Base-by-base conservation (phyloP, 441 rosid genomes). In the Syzygium malaccense region DNA sequence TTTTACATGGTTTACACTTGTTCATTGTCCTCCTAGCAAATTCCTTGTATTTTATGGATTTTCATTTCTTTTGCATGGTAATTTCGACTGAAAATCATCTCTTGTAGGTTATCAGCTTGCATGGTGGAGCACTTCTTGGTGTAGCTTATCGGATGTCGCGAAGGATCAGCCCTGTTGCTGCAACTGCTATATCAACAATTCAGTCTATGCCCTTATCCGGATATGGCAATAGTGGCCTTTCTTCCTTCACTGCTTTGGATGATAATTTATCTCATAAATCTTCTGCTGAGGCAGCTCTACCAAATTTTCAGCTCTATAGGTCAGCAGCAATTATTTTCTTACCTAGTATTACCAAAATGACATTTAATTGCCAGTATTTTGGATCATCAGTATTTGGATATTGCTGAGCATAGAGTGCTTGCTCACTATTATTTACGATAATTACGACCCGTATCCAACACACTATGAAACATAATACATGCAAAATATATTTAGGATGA, bases 171-270 rank as follows among this genome's bases (percentile, higher is more conserved):
- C 97, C 99, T 91, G 91, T 91, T 92, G 92, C 99, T 83, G 99
- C 99, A 54, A 95, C 98, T 83, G 98, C 99, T 89, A 97, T 96
- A 92, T 97, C 99, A 88, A 93, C 98, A 87, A 94, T 98, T 92
- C 99, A 98, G 90, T 96, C 99, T 25, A 98, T 97, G 99, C 99
- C 99, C 13, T 92, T 98, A 91, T 98, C 99, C 28, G 99, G 99
- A 90, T 96, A 96, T 91, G 99, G 98, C 92, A 95, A 93, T 85
- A 93, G 95, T 91, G 94, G 95, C 79, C 91, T 93, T 88, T 95
- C 98, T 93, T 96, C 99, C 58, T 96, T 98, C 90, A 89, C 96
- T 84, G 90, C 96, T 87, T 93, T 93, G 88, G 99, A 98, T 87
- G 97, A 98, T 93, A 98, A 96, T 85, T 92, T 93, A 88, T 93